Evolutionary conservation across 2,329 filamentous ascomycete genomes (phyloP).

Genomic region (Cladophialophora chaetospira): DNA sequence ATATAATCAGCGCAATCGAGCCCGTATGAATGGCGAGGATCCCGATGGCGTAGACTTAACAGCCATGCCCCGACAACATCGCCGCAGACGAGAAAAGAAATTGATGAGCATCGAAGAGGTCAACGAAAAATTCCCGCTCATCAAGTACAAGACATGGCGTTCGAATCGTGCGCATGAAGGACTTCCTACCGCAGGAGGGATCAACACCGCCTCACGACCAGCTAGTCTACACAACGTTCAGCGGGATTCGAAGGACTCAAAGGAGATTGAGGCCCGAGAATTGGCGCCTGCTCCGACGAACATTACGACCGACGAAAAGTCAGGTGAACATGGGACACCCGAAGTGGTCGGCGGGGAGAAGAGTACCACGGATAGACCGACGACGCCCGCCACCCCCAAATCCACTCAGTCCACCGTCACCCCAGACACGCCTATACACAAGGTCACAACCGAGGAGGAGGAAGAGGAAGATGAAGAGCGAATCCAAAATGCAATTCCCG

Average conservation of each 20-base stretch:
- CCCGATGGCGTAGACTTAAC: slow-evolving; percentile 87
- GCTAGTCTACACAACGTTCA: slow-evolving; percentile 66
- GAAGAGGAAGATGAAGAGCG: slow-evolving; percentile 76
- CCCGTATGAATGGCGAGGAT: slow-evolving; percentile 72
- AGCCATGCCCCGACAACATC: slow-evolving; percentile 79
- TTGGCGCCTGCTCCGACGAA: slow-evolving; percentile 16
- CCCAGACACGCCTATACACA: slow-evolving; percentile 35
- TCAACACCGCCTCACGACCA: slow-evolving; percentile 62
- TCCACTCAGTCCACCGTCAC: slow-evolving; percentile 29
- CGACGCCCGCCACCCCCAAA: slow-evolving; percentile 23
- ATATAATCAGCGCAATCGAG: slow-evolving; percentile 91
- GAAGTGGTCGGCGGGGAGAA: slow-evolving; percentile 30
- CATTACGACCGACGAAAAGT: slow-evolving; percentile 19
- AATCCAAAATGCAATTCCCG: slow-evolving; percentile 77
- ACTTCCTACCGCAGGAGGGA: slow-evolving; percentile 79
- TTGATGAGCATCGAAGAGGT: slow-evolving; percentile 99
- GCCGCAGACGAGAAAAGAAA: slow-evolving; percentile 92
- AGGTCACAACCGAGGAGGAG: slow-evolving; percentile 63
- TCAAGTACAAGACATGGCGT: slow-evolving; percentile 96
- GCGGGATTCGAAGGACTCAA: slow-evolving; percentile 24
- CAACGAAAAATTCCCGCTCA: slow-evolving; percentile 92
- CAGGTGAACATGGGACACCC: slow-evolving; percentile 20
- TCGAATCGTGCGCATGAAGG: slow-evolving; percentile 79
- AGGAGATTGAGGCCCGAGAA: slow-evolving; percentile 20
- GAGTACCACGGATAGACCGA: slow-evolving; percentile 22